phyloP scores from a whole-genome alignment of 257 asterid genomes.

The Penstemon eatonii region DNA sequence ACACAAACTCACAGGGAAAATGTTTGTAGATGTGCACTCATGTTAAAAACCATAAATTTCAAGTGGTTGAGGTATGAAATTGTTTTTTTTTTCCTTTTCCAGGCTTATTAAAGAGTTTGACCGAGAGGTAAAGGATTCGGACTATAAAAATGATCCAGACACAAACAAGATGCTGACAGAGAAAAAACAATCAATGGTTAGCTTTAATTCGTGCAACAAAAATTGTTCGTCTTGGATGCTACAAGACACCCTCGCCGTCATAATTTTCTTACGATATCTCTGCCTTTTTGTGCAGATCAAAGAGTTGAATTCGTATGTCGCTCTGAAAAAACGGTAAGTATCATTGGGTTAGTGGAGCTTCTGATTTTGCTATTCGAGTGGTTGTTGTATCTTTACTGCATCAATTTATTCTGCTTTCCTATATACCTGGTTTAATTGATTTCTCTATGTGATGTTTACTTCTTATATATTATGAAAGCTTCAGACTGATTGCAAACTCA shows the following conservation, averaged over 20 bases:
- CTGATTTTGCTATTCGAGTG: too few relatives aligned
- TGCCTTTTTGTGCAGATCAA: slow-evolving; percentile 29
- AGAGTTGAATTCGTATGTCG: slow-evolving; percentile 48
- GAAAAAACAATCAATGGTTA: slow-evolving; percentile 90
- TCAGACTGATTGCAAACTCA: too few relatives aligned
- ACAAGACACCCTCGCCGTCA: not conserved
- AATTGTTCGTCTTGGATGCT: slow-evolving; percentile 4
- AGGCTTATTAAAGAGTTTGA: slow-evolving; percentile 95
- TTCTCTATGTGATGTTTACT: too few relatives aligned
- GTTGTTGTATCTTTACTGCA: too few relatives aligned
- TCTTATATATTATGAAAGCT: too few relatives aligned
- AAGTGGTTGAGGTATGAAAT: slow-evolving; percentile 16
- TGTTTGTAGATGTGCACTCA: not conserved
- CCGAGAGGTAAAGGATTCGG: slow-evolving; percentile 69
- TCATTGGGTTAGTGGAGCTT: too few relatives aligned
- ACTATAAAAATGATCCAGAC: slow-evolving; percentile 69
- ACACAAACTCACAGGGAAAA: not conserved
- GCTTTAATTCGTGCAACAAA: slow-evolving; percentile 1
- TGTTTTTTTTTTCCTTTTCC: slow-evolving; percentile 24
- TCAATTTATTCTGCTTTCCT: too few relatives aligned
- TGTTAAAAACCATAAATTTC: slow-evolving; percentile 18
- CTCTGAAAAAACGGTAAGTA: slow-evolving; percentile 83
- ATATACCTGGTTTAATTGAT: too few relatives aligned
- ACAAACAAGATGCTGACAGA: slow-evolving; percentile 75
- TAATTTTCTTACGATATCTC: slow-evolving; percentile 27